Percentiles rank a stretch among this genome's conserved stretches.
These are phyloP conservation scores for Pseudocercospora cruenta DNA, from an alignment of 2,329 filamentous ascomycete species.

Conservation along the genomic window DNA sequence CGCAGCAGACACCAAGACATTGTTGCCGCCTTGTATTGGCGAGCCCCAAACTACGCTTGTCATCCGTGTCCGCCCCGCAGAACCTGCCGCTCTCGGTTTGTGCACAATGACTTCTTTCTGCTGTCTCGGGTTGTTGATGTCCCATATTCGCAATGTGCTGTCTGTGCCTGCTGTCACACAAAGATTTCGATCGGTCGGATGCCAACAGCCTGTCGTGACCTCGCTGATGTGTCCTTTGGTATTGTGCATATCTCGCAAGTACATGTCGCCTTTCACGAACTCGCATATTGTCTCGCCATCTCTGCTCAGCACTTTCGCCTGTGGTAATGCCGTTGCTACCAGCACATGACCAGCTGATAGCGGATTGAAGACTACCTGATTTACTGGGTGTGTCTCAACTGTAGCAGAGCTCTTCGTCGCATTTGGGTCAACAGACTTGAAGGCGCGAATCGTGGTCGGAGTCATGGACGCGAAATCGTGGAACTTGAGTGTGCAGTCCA, in stretches of 20 bases:
- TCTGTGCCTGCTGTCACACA: slow-evolving; percentile 93
- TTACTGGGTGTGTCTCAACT: slow-evolving; percentile 83
- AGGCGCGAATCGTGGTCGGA: slow-evolving; percentile 88
- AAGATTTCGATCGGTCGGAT: slow-evolving; percentile 79
- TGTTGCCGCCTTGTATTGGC: slow-evolving; percentile 74
- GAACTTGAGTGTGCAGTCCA: slow-evolving; percentile 87
- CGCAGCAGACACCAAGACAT: slow-evolving; percentile 78
- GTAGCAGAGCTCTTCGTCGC: slow-evolving; percentile 71
- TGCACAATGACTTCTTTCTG: slow-evolving; percentile 95
- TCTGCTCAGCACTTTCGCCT: slow-evolving; percentile 84
- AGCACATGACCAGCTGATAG: slow-evolving; percentile 78
- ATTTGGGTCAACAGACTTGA: slow-evolving; percentile 88
- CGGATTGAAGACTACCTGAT: slow-evolving; percentile 85
- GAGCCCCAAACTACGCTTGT: slow-evolving; percentile 87
- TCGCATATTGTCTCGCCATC: slow-evolving; percentile 85
- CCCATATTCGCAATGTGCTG: slow-evolving; percentile 95
- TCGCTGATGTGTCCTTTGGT: slow-evolving; percentile 97
- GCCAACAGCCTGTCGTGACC: slow-evolving; percentile 86
- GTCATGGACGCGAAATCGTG: slow-evolving; percentile 97
- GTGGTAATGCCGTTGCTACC: slow-evolving; percentile 84
- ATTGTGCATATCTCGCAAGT: slow-evolving; percentile 93
- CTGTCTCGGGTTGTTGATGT: slow-evolving; percentile 84
- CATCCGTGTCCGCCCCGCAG: slow-evolving; percentile 89
- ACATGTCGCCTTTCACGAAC: slow-evolving; percentile 98
- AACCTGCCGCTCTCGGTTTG: slow-evolving; percentile 87